phyloP scores from a whole-genome alignment of 305 asterid genomes.

The Fraxinus velutina region DNA sequence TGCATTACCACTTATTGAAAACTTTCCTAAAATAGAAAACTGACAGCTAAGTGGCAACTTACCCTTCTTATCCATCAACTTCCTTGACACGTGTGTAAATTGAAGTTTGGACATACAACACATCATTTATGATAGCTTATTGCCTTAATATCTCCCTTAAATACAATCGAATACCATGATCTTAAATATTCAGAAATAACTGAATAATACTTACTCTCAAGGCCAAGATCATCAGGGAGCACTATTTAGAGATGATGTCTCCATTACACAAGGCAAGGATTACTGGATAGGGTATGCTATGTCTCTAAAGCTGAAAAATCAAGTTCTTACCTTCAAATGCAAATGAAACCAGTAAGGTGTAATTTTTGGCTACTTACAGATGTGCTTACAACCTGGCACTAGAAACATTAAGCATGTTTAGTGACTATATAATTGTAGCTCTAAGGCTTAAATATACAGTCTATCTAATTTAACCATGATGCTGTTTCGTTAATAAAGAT shows the following conservation, averaged over 20 bases:
- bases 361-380: background rate
- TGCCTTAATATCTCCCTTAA: background rate
- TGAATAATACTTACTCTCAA: background rate
- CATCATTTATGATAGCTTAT: background rate
- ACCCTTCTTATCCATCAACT: background rate
- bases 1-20: constrained; percentile 2
- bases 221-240: background rate
- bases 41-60: constrained; percentile 1
- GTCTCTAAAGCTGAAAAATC: background rate
- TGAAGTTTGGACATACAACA: background rate
- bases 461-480: background rate
- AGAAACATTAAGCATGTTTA: background rate
- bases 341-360: background rate
- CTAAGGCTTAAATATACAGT: background rate
- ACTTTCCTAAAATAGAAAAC: background rate
- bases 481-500: background rate
- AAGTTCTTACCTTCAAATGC: background rate
- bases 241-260: background rate
- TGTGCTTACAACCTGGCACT: background rate
- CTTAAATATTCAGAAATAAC: background rate
- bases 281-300: background rate
- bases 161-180: background rate
- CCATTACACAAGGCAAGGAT: background rate
- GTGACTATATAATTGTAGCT: background rate
- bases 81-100: background rate